These are phyloP conservation scores for Pleurotus citrinopileatus DNA, from an alignment of 768 basidiomycete species.

Conservation along the genomic window DNA sequence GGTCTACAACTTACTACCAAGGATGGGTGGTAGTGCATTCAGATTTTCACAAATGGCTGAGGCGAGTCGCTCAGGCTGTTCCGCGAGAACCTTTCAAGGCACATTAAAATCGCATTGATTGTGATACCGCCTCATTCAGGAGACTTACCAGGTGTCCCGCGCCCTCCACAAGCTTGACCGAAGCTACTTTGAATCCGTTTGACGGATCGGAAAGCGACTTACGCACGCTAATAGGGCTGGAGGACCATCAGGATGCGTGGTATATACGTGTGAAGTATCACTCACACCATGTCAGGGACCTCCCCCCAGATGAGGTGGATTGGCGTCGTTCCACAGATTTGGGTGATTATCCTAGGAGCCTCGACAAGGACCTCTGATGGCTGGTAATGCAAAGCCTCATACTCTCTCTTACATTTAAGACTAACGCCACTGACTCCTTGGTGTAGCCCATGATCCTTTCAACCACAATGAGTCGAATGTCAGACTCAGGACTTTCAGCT, in stretches of 20 bases:
- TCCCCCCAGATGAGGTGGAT: constrained; percentile 49
- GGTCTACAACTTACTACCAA: too few relatives aligned
- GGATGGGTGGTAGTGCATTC: background rate
- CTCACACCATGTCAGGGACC: constrained; percentile 42
- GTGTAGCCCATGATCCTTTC: constrained; percentile 34
- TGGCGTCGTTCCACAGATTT: constrained; percentile 32
- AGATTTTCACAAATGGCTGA: background rate
- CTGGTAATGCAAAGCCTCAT: constrained; percentile 45
- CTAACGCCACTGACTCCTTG: constrained; percentile 23
- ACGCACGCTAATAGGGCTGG: background rate
- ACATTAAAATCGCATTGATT: background rate
- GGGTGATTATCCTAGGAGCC: constrained; percentile 28
- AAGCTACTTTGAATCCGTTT: background rate
- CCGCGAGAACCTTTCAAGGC: background rate
- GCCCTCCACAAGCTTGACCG: background rate
- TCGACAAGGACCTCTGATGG: constrained; percentile 44
- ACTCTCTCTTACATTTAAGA: constrained; percentile 41
- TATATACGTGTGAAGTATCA: constrained; percentile 1
- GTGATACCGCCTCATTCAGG: too few relatives aligned
- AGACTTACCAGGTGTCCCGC: background rate
- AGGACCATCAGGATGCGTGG: background rate
- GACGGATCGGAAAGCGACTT: background rate
- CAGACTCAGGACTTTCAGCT: constrained; percentile 1
- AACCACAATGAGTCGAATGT: background rate
- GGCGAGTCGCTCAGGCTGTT: background rate